Base-by-base conservation (phyloP, 2,329 filamentous ascomycete genomes). In the Penicillium corylophilum region DNA sequence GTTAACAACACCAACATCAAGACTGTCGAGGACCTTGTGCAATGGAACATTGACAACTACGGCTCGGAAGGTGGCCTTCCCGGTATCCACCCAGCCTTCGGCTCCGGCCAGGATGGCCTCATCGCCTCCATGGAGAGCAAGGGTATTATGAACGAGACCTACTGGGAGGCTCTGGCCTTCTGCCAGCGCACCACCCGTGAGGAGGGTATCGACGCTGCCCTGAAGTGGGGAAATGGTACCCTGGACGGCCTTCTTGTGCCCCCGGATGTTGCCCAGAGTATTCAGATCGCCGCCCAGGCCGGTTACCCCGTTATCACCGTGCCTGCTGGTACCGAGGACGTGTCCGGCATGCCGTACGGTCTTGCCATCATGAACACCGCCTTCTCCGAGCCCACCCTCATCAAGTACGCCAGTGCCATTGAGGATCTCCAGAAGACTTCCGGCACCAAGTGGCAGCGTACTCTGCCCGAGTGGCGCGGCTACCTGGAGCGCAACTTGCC, bases 301-400 rank as follows among this genome's bases (percentile, higher is more conserved):
- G 87, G 87, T 0, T 91, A 90, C 64, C 88, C 87, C 0, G 79
- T 88, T 64, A 77, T 90, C 45, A 89, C 87, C 0, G 65, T 91
- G 1, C 88, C 88, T 0, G 84, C 79, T 0, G 84, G 84, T 1
- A 72, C 83, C 5, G 75, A 80, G 57, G 59, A 69, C 8, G 71
- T 56, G 12, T 79, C 77, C 3, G 81, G 82, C 6, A 84, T 86
- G 80, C 82, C 82, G 0, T 84, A 83, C 55, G 83, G 83, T 1
- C 66, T 87, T 23, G 82, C 76, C 0, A 73, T 87, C 3, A 78
- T 83, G 73, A 67, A 83, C 46, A 86, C 83, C 1, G 84, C 83
- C 0, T 87, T 80, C 76, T 78, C 74, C 1, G 86, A 88, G 66
- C 71, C 69, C 0, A 73, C 74, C 46, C 68, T 88, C 52, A 72